These are phyloP conservation scores for Plenodomus lindquistii DNA, from an alignment of 2,329 filamentous ascomycete genomes.

Conservation along the genomic window DNA sequence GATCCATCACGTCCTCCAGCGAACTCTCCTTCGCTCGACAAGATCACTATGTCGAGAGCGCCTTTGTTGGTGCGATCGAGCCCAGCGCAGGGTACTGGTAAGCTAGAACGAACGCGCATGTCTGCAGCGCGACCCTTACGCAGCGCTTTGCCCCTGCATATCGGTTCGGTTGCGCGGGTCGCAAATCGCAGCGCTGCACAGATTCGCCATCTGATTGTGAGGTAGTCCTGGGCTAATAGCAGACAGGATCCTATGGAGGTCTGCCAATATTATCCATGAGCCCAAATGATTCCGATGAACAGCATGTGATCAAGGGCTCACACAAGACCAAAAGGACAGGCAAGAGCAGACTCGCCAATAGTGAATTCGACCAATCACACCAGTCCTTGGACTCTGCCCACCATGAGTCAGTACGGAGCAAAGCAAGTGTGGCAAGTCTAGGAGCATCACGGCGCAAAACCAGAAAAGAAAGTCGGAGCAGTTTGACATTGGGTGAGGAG, in stretches of 20 bases:
- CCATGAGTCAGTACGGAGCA: constrained; percentile 22
- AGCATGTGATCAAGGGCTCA: constrained; percentile 31
- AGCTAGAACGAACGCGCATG: constrained; percentile 18
- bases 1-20: constrained; percentile 16
- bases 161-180: constrained; percentile 2
- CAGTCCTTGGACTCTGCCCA: constrained; percentile 17
- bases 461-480: constrained; percentile 29
- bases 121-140: background rate
- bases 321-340: constrained; percentile 33
- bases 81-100: constrained; percentile 60
- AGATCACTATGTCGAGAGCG: constrained; percentile 52
- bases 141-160: background rate
- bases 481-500: constrained; percentile 27
- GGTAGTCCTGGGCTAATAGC: constrained; percentile 10
- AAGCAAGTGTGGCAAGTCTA: constrained; percentile 20
- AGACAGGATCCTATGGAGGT: constrained; percentile 61
- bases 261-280: constrained; percentile 53
- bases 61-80: constrained; percentile 64
- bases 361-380: constrained; percentile 13
- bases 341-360: constrained; percentile 41
- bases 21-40: constrained; percentile 15
- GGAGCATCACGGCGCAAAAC: constrained; percentile 30
- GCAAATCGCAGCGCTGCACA: constrained; percentile 7
- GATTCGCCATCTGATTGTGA: background rate
- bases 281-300: constrained; percentile 41